Percentiles rank a stretch among this genome's conserved stretches.
phyloP scores from a whole-genome alignment of 73 alveolate genomes.

The Stentor roeselii region DNA sequence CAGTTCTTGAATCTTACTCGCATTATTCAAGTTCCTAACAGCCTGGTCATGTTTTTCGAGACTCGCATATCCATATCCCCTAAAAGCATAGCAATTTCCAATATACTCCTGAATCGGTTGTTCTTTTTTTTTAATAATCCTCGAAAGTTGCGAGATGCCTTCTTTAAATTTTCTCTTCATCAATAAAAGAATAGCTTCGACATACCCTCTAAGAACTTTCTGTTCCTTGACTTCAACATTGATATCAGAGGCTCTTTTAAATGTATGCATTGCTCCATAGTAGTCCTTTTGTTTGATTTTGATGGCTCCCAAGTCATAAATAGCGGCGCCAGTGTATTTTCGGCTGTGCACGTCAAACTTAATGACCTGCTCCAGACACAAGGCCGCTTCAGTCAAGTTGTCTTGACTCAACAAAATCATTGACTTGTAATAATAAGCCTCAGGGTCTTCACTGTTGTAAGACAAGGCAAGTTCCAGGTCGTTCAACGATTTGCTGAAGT shows the following conservation, averaged over 20 bases:
- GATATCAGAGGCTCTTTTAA: constrained; percentile 40
- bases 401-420: constrained; percentile 26
- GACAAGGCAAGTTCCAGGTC: constrained; percentile 32
- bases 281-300: constrained; percentile 44
- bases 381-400: constrained; percentile 36
- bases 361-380: constrained; percentile 48
- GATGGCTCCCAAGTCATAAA: constrained; percentile 42
- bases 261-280: constrained; percentile 51
- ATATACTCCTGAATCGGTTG: constrained; percentile 34
- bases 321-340: constrained; percentile 40
- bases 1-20: constrained; percentile 16
- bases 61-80: constrained; percentile 49
- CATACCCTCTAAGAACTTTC: constrained; percentile 38
- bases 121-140: constrained; percentile 15
- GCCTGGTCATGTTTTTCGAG: constrained; percentile 42
- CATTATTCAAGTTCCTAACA: constrained; percentile 32
- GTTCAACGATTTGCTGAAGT: constrained; percentile 32
- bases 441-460: constrained; percentile 37
- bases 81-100: constrained; percentile 41
- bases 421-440: constrained; percentile 49
- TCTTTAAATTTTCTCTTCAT: constrained; percentile 54
- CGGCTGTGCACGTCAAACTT: constrained; percentile 32
- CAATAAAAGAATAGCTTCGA: constrained; percentile 48
- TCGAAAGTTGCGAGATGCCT: constrained; percentile 26
- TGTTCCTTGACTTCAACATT: constrained; percentile 37